These are phyloP conservation scores for Incumbomyces lentus DNA, from an alignment of 2,329 filamentous ascomycete species.

Conservation along the genomic window DNA sequence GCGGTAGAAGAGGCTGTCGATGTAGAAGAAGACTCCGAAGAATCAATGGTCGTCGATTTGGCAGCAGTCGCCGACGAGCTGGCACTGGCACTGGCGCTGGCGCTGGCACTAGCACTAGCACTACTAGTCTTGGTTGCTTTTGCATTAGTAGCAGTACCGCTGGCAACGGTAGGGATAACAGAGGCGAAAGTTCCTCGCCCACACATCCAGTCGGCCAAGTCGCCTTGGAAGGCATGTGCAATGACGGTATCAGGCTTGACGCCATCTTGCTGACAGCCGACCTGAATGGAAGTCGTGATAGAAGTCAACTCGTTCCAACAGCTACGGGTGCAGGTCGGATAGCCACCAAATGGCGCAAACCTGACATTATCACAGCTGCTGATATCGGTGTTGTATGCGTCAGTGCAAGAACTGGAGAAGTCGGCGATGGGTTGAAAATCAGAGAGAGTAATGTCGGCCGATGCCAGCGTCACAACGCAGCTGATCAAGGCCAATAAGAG, in stretches of 20 bases:
- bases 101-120: not conserved
- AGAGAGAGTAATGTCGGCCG: not conserved
- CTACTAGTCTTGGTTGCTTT: not conserved
- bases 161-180: not conserved
- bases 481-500: not conserved
- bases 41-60: not conserved
- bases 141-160: conserved; percentile 5
- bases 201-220: conserved; percentile 7
- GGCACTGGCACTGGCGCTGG: not conserved
- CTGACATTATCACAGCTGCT: not conserved
- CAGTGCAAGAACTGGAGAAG: conserved; percentile 2
- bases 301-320: conserved; percentile 2
- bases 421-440: conserved; percentile 4
- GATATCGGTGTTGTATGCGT: conserved; percentile 4
- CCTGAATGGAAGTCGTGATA: not conserved
- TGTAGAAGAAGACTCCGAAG: not conserved
- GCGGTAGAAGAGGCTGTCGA: conserved; percentile 1
- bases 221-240: conserved; percentile 6
- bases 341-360: not conserved
- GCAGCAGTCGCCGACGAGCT: not conserved
- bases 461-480: not conserved
- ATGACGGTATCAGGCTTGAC: conserved; percentile 5
- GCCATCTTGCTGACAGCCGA: not conserved
- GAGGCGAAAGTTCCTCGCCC: not conserved
- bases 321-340: not conserved